Evolutionary conservation across 2,329 filamentous ascomycete species (phyloP).

Genomic region (Sclerotinia minor): DNA sequence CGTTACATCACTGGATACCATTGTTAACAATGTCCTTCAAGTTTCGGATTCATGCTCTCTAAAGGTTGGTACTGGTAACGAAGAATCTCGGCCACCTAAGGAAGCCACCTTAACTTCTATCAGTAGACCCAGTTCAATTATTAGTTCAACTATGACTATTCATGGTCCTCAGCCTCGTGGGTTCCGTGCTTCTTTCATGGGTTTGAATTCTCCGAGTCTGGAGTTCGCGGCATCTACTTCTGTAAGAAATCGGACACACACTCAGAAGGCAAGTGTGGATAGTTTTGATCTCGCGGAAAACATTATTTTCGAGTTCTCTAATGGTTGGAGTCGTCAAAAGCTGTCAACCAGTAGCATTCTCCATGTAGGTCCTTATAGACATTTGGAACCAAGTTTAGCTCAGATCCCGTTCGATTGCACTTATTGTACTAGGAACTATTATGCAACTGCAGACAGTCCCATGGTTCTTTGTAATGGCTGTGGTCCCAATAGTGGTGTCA

Average conservation of each 20-base stretch:
- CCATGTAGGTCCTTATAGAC: background rate
- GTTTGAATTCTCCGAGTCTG: background rate
- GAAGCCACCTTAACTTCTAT: background rate
- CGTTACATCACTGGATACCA: background rate
- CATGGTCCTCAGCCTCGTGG: constrained; percentile 1
- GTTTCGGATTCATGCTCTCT: background rate
- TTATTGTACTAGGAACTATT: constrained; percentile 18
- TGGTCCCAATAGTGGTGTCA: constrained; percentile 26
- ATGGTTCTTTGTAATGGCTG: constrained; percentile 35
- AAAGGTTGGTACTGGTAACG: background rate
- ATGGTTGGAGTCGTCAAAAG: constrained; percentile 22
- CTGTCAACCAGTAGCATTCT: background rate
- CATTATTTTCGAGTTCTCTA: background rate
- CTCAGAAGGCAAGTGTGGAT: background rate
- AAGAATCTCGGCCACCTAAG: background rate
- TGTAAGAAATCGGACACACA: too few relatives aligned
- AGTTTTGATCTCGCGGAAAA: background rate
- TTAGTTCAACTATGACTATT: constrained; percentile 5
- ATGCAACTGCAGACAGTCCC: constrained; percentile 24
- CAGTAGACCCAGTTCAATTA: background rate
- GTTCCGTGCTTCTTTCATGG: background rate
- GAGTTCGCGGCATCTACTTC: background rate
- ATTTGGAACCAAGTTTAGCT: background rate
- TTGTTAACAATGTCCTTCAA: background rate
- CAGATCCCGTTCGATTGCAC: constrained; percentile 23